Conservation (phyloP, 2,329 filamentous ascomycete species). For the Alternaria triticimaculans region DNA sequence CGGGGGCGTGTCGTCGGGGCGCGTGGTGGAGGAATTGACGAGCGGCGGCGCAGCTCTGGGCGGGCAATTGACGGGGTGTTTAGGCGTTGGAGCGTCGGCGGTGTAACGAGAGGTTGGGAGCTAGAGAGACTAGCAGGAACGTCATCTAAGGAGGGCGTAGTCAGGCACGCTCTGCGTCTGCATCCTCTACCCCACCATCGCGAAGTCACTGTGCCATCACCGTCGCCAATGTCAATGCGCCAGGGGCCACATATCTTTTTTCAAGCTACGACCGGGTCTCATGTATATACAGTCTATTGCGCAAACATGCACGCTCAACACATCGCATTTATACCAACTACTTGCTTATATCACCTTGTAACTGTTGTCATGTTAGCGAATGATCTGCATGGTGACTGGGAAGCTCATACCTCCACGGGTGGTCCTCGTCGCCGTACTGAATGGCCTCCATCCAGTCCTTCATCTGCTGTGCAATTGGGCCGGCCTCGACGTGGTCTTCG, state of each 20-base stretch:
- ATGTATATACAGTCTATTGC: not conserved
- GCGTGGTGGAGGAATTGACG: constrained; percentile 14
- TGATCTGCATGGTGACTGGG: not conserved
- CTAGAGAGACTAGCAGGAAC: constrained; percentile 8
- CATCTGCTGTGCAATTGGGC: constrained; percentile 83
- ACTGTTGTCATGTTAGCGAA: constrained; percentile 33
- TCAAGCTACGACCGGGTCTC: not conserved
- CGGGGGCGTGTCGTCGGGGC: not conserved
- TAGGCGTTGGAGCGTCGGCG: not conserved
- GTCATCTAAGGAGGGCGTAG: constrained; percentile 9
- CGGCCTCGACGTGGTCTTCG: constrained; percentile 80
- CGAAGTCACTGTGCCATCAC: not conserved
- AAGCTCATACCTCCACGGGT: constrained; percentile 79
- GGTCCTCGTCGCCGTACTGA: constrained; percentile 86
- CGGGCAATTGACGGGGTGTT: constrained; percentile 24
- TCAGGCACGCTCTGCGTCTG: constrained; percentile 15
- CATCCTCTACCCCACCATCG: constrained; percentile 14
- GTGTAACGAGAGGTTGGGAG: constrained; percentile 13
- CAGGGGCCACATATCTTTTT: not conserved
- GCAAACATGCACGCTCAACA: not conserved
- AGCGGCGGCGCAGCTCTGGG: constrained; percentile 22
- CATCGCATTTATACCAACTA: not conserved
- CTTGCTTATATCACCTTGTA: constrained; percentile 32
- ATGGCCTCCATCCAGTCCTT: constrained; percentile 96
- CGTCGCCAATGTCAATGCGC: not conserved